Base-by-base conservation (phyloP, 2,329 filamentous ascomycete species). In the Orbilia javanica region DNA sequence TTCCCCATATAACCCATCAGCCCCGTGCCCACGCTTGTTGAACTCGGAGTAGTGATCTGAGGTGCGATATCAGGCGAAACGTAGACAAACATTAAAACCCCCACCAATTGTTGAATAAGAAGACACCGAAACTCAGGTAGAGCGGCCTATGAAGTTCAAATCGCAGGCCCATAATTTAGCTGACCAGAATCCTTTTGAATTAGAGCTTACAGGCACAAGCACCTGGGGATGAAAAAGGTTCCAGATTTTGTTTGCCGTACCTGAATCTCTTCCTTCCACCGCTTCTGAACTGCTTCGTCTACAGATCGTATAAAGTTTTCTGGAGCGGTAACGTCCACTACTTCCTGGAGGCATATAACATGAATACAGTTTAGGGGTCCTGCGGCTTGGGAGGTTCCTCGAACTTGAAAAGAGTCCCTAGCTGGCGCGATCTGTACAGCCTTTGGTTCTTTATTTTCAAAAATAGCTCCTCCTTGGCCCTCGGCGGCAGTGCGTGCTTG, bases 1-100 rank as follows among this genome's bases (percentile, higher is more conserved):
- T 99, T 99, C 8, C 96, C 96, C 86, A 97, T 91, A 82, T 97
- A 97, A 0, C 95, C 95, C 84, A 96, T 89, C 50, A 98, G 84
- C 0, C 96, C 96, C 0, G 96, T 99, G 0, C 94, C 95, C 6
- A 98, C 91, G 72, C 89, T 91, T 3, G 90, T 90, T 1, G 91
- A 94, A 84, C 93, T 96, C 80, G 97, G 89, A 60, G 93, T 92
- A 79, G 90, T 92, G 81, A 98, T 89, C 1, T 91, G 92, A 0
- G 90, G 87, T 0, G 89, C 89, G 46, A 98, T 87, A 7, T 90
- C 88, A 0, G 94, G 90, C 0, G 94, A 93, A 1, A 93, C 94
- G 82, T 96, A 98, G 27, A 97, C 88, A 29, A 98, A 86, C 1
- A 97, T 86, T 46, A 97, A 86, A 22, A 99, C 85, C 0, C 96